Evolutionary conservation across 352 stramenopile species (phyloP).

Genomic region (Globisporangium ultimum): DNA sequence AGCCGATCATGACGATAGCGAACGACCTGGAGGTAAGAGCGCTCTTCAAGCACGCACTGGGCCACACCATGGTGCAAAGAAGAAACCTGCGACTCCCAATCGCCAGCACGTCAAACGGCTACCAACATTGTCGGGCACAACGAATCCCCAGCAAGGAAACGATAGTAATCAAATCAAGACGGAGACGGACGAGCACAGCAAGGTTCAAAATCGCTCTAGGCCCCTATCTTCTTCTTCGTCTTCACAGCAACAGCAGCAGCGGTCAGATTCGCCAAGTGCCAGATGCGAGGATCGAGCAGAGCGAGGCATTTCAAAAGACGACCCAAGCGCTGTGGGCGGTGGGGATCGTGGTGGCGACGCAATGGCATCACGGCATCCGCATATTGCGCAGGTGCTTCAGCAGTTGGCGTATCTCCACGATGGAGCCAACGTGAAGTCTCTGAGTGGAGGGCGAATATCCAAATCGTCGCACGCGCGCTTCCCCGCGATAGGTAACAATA

Average conservation of each 20-base stretch:
- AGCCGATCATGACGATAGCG: background rate
- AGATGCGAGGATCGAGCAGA: background rate
- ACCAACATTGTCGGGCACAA: background rate
- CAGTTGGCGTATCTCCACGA: conserved; percentile 10
- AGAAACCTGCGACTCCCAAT: background rate
- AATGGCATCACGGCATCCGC: conserved; percentile 33
- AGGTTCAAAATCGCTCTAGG: background rate
- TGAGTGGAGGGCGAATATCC: background rate
- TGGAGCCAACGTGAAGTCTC: conserved; percentile 2
- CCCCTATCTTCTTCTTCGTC: background rate
- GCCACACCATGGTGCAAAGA: background rate
- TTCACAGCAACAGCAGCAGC: background rate
- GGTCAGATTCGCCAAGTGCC: background rate
- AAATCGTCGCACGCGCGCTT: background rate
- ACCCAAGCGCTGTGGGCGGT: background rate
- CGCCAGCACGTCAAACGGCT: background rate
- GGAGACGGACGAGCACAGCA: background rate
- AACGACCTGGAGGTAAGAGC: background rate
- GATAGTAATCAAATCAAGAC: background rate
- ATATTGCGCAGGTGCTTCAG: conserved; percentile 43
- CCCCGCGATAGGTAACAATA: background rate
- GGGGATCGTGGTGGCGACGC: conserved; percentile 18
- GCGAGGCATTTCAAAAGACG: background rate
- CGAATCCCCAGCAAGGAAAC: background rate
- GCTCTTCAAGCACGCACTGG: too few species aligned